A percentile compares a stretch with the other conserved stretches of the same genome.
Conservation (phyloP, 148 eudicot species). For the Spergularia marina region DNA sequence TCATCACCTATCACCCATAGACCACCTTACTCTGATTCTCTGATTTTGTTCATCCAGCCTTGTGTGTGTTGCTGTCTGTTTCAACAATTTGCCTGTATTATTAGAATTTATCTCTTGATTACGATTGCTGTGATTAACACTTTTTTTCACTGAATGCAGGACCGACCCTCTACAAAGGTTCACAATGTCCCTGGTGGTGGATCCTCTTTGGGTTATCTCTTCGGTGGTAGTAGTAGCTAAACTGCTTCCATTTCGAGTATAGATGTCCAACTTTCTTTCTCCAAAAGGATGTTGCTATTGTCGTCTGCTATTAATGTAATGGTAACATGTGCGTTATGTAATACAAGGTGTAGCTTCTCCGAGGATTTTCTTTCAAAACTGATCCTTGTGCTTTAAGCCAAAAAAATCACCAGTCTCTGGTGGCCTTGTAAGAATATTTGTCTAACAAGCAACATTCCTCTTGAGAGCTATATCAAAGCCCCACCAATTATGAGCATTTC, state of each 20-base stretch:
- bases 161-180: slow-evolving; percentile 54
- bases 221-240: slow-evolving; percentile 31
- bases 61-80: not conserved
- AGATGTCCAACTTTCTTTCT: slow-evolving; percentile 16
- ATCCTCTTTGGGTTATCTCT: slow-evolving; percentile 32
- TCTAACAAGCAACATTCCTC: not conserved
- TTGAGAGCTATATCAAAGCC: not conserved
- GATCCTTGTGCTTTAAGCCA: slow-evolving; percentile 16
- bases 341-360: slow-evolving; percentile 25
- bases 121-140: not conserved
- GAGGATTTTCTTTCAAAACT: slow-evolving; percentile 7
- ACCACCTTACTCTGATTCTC: not conserved
- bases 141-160: slow-evolving; percentile 35
- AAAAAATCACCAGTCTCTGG: slow-evolving; percentile 7
- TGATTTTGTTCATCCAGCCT: not conserved
- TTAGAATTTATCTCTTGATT: not conserved
- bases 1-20: not conserved
- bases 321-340: slow-evolving; percentile 20
- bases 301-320: slow-evolving; percentile 18
- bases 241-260: slow-evolving; percentile 10
- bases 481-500: not conserved
- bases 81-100: not conserved
- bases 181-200: slow-evolving; percentile 36
- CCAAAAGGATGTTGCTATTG: slow-evolving; percentile 11
- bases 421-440: slow-evolving; percentile 20